Evolutionary conservation across 192 early-diverging fungal species (phyloP).

Genomic region (Radiomyces spectabilis): DNA sequence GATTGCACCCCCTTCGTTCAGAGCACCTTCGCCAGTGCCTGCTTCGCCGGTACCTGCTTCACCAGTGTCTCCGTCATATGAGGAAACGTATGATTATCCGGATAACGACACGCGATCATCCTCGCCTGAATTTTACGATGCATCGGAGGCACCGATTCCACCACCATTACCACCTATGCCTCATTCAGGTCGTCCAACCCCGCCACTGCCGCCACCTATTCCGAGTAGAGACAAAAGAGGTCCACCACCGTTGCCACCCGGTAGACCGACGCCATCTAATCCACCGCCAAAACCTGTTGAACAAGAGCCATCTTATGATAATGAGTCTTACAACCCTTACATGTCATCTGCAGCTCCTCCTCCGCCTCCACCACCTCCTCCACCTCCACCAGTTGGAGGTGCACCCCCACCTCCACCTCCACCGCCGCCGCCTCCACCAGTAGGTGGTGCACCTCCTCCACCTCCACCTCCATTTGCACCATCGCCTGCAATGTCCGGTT

Average conservation of each 20-base stretch:
- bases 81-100: neutral
- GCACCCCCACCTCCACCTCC: conserved; percentile 15
- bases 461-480: neutral
- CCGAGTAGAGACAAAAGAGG: conserved; percentile 24
- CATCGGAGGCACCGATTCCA: conserved; percentile 3
- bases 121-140: conserved; percentile 12
- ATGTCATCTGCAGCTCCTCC: neutral
- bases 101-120: neutral
- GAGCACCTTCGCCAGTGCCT: neutral
- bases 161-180: conserved; percentile 16
- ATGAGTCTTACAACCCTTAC: neutral
- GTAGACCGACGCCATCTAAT: too few species aligned
- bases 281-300: too few species aligned
- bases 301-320: too few species aligned
- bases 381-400: conserved; percentile 9
- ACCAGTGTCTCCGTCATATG: neutral
- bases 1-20: neutral
- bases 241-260: too few species aligned
- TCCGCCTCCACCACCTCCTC: conserved; percentile 18
- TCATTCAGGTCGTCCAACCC: conserved; percentile 12
- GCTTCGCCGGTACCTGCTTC: neutral
- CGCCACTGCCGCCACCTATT: conserved; percentile 11
- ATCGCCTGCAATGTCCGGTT: neutral
- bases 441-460: neutral
- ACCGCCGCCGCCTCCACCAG: conserved; percentile 3